Evolutionary conservation across 2,329 filamentous ascomycete genomes (phyloP).

Genomic region (Apiospora pterosperma): DNA sequence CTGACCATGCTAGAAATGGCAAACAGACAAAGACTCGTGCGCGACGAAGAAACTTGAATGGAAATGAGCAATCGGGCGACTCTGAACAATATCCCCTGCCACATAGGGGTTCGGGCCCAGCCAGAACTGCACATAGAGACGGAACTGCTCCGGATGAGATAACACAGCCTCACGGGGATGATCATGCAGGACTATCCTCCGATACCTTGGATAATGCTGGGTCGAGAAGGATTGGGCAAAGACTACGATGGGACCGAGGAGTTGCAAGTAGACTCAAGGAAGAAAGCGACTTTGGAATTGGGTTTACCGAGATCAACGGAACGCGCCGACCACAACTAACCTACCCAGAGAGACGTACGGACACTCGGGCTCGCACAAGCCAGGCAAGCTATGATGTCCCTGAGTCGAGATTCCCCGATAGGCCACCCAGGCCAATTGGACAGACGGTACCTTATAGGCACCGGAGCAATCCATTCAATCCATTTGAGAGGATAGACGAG

Average conservation of each 20-base stretch:
- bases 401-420: neutral
- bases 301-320: neutral
- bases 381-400: too few species aligned
- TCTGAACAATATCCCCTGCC: neutral
- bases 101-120: too few species aligned
- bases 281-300: neutral
- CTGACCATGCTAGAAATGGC: neutral
- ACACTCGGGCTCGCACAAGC: too few species aligned
- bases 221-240: neutral
- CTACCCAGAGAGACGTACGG: neutral
- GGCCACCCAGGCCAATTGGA: neutral
- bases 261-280: neutral
- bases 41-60: neutral
- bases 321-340: neutral
- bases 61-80: neutral
- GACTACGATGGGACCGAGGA: neutral
- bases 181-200: neutral
- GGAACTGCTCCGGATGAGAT: neutral
- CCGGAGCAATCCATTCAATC: neutral
- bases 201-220: neutral
- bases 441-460: neutral
- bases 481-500: neutral
- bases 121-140: neutral
- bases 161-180: neutral
- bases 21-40: neutral